Conservation (phyloP, 2,329 filamentous ascomycete genomes). For the Aspergillus fumigatus region DNA sequence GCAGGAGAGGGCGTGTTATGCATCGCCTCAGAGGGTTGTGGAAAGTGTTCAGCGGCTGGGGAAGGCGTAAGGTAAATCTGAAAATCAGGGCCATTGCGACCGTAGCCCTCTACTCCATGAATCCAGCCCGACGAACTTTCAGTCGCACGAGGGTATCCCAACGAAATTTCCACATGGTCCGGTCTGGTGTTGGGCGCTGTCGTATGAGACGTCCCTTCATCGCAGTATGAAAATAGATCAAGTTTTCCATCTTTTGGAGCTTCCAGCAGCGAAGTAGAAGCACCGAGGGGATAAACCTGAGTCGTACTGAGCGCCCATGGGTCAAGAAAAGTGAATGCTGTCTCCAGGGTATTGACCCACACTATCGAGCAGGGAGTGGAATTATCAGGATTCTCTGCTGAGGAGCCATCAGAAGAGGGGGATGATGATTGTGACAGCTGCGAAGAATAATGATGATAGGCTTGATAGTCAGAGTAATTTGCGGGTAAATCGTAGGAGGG, state of each 20-base stretch:
- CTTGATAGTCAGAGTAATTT: conserved; percentile 21
- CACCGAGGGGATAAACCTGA: conserved; percentile 9
- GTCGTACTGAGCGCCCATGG: conserved; percentile 10
- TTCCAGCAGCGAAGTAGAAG: conserved; percentile 8
- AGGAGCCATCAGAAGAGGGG: conserved; percentile 9
- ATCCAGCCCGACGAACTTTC: conserved; percentile 11
- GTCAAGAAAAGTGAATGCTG: conserved; percentile 13
- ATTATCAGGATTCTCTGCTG: conserved; percentile 11
- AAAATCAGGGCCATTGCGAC: conserved; percentile 1
- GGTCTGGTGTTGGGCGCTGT: conserved; percentile 11
- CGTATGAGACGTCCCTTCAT: conserved; percentile 7
- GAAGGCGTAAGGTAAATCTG: conserved; percentile 8
- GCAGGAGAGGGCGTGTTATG: conserved; percentile 3
- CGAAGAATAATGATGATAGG: conserved; percentile 12
- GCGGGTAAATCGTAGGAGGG: conserved; percentile 14
- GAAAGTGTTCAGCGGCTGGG: conserved; percentile 6
- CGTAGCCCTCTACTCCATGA: conserved; percentile 4
- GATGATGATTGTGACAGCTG: conserved; percentile 16
- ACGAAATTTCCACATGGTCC: conserved; percentile 10
- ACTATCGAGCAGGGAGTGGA: conserved; percentile 12
- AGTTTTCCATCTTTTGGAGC: conserved; percentile 7
- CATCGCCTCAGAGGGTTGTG: conserved; percentile 1
- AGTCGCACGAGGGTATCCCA: conserved; percentile 5
- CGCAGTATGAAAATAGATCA: conserved; percentile 8
- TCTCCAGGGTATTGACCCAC: conserved; percentile 19